Percentiles rank a stretch among this genome's conserved stretches.
Evolutionary conservation across 768 basidiomycete species (phyloP).

Genomic region (Mycena amicta): DNA sequence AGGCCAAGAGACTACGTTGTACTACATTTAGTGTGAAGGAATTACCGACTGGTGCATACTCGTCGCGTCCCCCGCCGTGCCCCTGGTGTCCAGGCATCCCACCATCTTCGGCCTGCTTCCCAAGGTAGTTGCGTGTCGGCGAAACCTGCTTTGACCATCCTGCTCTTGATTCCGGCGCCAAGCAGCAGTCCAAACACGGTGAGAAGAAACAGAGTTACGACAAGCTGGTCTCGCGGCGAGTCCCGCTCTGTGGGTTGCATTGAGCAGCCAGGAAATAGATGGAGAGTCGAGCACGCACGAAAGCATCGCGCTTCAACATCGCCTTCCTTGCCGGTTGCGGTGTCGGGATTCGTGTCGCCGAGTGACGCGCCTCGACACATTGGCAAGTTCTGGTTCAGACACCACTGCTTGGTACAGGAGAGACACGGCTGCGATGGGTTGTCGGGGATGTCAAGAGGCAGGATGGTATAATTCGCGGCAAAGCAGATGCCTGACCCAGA

Average conservation of each 20-base stretch:
- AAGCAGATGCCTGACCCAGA: conserved; percentile 84
- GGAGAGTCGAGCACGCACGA: conserved; percentile 56
- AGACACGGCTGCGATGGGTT: conserved; percentile 89
- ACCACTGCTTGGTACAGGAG: conserved; percentile 95
- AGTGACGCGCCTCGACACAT: conserved; percentile 82
- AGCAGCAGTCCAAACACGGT: conserved; percentile 85
- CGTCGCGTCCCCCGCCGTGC: conserved; percentile 50
- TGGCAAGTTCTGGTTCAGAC: conserved; percentile 84
- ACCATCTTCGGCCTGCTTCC: conserved; percentile 71
- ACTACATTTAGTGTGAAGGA: conserved; percentile 10
- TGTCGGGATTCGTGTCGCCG: conserved; percentile 89
- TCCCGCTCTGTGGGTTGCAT: conserved; percentile 70
- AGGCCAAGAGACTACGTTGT: background rate
- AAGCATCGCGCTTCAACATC: conserved; percentile 96
- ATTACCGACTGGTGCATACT: conserved; percentile 44
- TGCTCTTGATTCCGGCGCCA: conserved; percentile 80
- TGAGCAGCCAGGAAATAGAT: conserved; percentile 2
- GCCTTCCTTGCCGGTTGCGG: conserved; percentile 91
- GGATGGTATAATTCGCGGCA: conserved; percentile 80
- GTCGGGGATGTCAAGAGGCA: conserved; percentile 78
- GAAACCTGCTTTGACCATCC: conserved; percentile 79
- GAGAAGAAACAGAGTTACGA: conserved; percentile 88
- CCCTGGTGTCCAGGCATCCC: conserved; percentile 75
- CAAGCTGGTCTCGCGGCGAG: conserved; percentile 92
- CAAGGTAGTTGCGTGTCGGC: conserved; percentile 60